Evolutionary conservation across 2,329 filamentous ascomycete genomes (phyloP).

Genomic region (Hymenoscyphus repandus): DNA sequence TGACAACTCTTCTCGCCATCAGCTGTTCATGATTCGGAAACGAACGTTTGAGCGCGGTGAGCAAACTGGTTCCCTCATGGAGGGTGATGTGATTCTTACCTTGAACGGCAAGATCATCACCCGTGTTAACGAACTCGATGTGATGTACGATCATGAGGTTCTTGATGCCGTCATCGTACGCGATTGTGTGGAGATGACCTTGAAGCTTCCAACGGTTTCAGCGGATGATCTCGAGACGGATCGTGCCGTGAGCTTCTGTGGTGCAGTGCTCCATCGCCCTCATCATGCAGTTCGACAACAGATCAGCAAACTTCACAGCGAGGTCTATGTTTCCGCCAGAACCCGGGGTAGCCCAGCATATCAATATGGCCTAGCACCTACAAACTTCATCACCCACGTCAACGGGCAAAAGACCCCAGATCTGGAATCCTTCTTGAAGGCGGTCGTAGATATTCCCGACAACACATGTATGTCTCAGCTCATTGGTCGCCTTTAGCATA

Average conservation of each 20-base stretch:
- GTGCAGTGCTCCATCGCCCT: conserved; percentile 85
- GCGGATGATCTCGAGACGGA: conserved; percentile 91
- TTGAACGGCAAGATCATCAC: conserved; percentile 92
- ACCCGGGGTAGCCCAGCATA: conserved; percentile 79
- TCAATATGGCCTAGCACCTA: conserved; percentile 88
- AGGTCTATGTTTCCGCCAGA: conserved; percentile 90
- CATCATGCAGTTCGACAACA: conserved; percentile 97
- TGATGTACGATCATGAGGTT: conserved; percentile 87
- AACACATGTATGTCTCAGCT: conserved; percentile 79
- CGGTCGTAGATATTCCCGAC: conserved; percentile 83
- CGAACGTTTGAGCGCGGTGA: conserved; percentile 64
- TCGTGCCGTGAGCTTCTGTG: conserved; percentile 89
- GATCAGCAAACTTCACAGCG: conserved; percentile 91
- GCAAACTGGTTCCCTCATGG: conserved; percentile 63
- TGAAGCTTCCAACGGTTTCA: conserved; percentile 78
- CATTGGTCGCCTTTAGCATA: too few species aligned
- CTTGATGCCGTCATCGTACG: conserved; percentile 84
- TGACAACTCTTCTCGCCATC: conserved; percentile 87
- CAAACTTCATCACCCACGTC: conserved; percentile 95
- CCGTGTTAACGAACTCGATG: conserved; percentile 83
- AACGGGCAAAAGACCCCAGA: conserved; percentile 84
- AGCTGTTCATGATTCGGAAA: conserved; percentile 98
- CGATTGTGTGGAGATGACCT: conserved; percentile 69
- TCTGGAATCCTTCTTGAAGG: conserved; percentile 71
- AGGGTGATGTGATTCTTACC: conserved; percentile 89